phyloP scores from a whole-genome alignment of 1,284 basidiomycete genomes.

The Phaffia rhodozyma region DNA sequence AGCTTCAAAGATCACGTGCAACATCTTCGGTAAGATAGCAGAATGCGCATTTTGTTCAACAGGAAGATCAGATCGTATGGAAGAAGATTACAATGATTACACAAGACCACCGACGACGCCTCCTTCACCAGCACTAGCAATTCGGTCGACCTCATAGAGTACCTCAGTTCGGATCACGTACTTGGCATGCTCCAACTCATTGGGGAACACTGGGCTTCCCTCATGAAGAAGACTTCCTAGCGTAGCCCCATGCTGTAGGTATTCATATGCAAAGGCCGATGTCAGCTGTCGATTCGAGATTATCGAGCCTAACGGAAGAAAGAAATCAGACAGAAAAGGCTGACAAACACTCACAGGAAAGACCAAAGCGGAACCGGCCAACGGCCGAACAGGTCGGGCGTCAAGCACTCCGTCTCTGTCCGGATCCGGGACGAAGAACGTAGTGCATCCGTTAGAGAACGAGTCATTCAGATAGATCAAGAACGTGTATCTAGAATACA shows the following conservation, averaged over 20 bases:
- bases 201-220: slow-evolving; percentile 31
- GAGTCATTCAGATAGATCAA: slow-evolving; percentile 46
- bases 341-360: slow-evolving; percentile 33
- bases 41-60: no score
- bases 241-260: slow-evolving; percentile 31
- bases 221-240: slow-evolving; percentile 35
- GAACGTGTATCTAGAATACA: slow-evolving; percentile 40
- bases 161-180: slow-evolving; percentile 37
- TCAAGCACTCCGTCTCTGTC: slow-evolving; percentile 37
- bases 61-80: no score
- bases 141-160: slow-evolving; percentile 36
- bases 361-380: slow-evolving; percentile 42
- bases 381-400: slow-evolving; percentile 41
- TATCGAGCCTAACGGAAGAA: background rate
- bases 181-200: slow-evolving; percentile 31
- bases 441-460: slow-evolving; percentile 42
- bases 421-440: slow-evolving; percentile 39
- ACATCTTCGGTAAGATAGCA: no score
- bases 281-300: slow-evolving; percentile 11
- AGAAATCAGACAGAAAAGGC: background rate
- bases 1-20: no score
- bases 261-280: slow-evolving; percentile 13
- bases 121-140: slow-evolving; percentile 21
- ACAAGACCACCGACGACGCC: slow-evolving; percentile 16
- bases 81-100: background rate